These are phyloP conservation scores for Parathielavia appendiculata DNA, from an alignment of 495 filamentous ascomycete genomes.

Conservation along the genomic window DNA sequence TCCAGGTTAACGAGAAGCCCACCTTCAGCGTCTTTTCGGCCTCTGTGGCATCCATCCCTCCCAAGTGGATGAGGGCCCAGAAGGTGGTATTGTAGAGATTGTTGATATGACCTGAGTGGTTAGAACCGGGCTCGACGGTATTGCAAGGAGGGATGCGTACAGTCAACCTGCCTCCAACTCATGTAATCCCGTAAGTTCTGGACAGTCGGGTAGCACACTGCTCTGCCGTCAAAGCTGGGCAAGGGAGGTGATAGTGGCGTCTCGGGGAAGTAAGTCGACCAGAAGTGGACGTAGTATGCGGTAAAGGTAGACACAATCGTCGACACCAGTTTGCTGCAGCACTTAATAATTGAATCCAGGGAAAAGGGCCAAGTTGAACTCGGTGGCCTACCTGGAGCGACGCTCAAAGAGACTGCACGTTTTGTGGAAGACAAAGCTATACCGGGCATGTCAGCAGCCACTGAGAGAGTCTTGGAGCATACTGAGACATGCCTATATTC, in stretches of 20 bases:
- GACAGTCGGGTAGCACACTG: slow-evolving; percentile 76
- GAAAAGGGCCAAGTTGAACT: not conserved
- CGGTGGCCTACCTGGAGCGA: slow-evolving; percentile 58
- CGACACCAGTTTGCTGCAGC: slow-evolving; percentile 74
- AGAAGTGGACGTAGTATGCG: slow-evolving; percentile 79
- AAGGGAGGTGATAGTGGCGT: slow-evolving; percentile 64
- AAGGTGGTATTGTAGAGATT: slow-evolving; percentile 98
- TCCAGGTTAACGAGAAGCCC: slow-evolving; percentile 12
- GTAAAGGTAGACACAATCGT: slow-evolving; percentile 91
- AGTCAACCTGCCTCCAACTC: slow-evolving; percentile 95
- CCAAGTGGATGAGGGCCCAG: slow-evolving; percentile 77
- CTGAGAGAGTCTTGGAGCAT: not conserved
- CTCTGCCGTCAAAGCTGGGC: slow-evolving; percentile 87
- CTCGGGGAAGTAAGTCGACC: slow-evolving; percentile 69
- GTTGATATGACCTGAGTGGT: slow-evolving; percentile 76
- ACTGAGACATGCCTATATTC: slow-evolving; percentile 69
- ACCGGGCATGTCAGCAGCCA: not conserved
- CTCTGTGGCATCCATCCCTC: slow-evolving; percentile 65
- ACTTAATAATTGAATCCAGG: not conserved
- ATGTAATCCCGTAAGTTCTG: slow-evolving; percentile 86
- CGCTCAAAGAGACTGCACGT: slow-evolving; percentile 77
- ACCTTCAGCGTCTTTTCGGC: slow-evolving; percentile 77
- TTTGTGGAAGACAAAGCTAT: slow-evolving; percentile 84
- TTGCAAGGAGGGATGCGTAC: slow-evolving; percentile 37
- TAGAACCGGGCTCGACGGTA: slow-evolving; percentile 1